phyloP scores from a whole-genome alignment of 441 rosid genomes.

The Lepidium campestre region DNA sequence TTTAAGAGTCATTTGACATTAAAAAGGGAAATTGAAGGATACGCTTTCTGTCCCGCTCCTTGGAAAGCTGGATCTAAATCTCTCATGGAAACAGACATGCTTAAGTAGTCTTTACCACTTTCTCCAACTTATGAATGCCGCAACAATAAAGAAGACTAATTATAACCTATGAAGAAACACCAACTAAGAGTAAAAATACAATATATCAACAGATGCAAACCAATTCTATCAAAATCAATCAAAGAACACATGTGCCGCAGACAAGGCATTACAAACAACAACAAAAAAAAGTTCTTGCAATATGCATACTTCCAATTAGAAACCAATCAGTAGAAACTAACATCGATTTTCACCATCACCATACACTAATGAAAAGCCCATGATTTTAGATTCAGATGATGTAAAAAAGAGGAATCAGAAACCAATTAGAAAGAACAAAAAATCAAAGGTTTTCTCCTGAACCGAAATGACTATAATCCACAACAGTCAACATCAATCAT shows the following conservation, averaged over 20 bases:
- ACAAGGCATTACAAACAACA: neutral
- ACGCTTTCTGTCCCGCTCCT: conserved; percentile 95
- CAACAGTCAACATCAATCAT: conserved; percentile 19
- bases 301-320: neutral
- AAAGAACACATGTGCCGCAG: neutral
- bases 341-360: neutral
- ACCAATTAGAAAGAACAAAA: neutral
- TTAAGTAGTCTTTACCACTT: conserved; percentile 14
- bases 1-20: neutral
- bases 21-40: conserved; percentile 42
- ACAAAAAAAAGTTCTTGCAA: neutral
- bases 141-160: conserved; percentile 7
- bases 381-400: neutral
- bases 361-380: neutral
- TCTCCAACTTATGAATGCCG: conserved; percentile 20
- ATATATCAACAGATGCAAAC: neutral
- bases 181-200: neutral
- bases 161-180: conserved; percentile 5
- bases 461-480: conserved; percentile 5
- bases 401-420: neutral
- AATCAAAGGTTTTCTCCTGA: neutral
- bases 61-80: conserved; percentile 93
- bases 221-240: neutral
- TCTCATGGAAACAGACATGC: conserved; percentile 89
- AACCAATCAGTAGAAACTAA: neutral